Percentiles rank a stretch among this genome's conserved stretches.
Conservation (phyloP, 768 basidiomycete species). For the Lactarius vividus region DNA sequence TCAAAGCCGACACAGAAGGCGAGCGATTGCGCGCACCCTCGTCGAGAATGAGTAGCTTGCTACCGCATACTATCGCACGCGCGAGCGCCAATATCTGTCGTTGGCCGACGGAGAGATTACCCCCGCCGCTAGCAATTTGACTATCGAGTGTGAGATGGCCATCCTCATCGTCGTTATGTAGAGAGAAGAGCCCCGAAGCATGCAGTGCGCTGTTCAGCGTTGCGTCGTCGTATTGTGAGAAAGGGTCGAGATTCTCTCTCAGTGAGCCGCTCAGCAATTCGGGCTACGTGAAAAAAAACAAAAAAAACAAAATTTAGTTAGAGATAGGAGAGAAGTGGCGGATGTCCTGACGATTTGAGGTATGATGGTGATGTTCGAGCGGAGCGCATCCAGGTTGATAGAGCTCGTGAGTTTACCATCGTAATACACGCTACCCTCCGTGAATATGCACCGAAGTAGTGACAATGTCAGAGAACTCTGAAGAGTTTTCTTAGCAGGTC, state of each 20-base stretch:
- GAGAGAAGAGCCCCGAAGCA: conserved; percentile 45
- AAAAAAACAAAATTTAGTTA: conserved; percentile 23
- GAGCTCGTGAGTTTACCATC: conserved; percentile 46
- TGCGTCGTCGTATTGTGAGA: conserved; percentile 52
- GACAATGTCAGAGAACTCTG: conserved; percentile 52
- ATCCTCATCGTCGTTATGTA: conserved; percentile 40
- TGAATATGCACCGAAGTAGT: conserved; percentile 52
- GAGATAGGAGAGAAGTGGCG: not conserved
- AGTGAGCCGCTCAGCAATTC: conserved; percentile 56
- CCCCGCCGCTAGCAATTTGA: conserved; percentile 42
- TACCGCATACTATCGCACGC: conserved; percentile 54
- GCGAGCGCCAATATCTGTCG: conserved; percentile 60
- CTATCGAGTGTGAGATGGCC: conserved; percentile 45
- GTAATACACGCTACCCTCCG: conserved; percentile 50
- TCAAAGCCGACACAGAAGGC: not conserved
- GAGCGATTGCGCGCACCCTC: conserved; percentile 39
- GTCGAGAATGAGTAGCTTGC: conserved; percentile 57
- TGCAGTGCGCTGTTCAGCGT: conserved; percentile 48
- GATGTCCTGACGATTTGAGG: conserved; percentile 47
- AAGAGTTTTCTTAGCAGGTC: no score
- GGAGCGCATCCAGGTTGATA: conserved; percentile 52
- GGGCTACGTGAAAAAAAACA: conserved; percentile 34
- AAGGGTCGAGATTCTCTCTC: conserved; percentile 59
- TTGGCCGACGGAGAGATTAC: conserved; percentile 53
- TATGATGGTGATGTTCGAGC: conserved; percentile 56